Conservation (phyloP, 257 asterid genomes). For the Fraxinus cuspidata region DNA sequence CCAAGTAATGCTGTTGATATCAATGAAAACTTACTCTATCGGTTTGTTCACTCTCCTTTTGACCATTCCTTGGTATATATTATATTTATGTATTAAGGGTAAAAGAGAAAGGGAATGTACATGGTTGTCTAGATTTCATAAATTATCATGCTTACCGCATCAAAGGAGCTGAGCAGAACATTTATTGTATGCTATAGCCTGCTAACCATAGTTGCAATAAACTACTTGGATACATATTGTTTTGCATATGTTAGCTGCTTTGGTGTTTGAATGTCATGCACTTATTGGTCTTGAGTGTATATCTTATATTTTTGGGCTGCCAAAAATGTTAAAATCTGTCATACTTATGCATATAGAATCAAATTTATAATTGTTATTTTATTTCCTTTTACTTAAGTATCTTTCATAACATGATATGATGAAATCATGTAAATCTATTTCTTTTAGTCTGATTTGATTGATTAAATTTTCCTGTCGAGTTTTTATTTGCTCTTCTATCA, state of each 20-base stretch:
- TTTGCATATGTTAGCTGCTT: background rate
- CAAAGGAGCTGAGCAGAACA: background rate
- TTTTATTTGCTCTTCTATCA: background rate
- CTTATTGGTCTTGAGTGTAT: background rate
- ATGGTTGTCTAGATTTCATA: background rate
- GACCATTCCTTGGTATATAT: constrained; percentile 13
- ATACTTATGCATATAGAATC: background rate
- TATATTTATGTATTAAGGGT: background rate
- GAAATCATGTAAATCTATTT: background rate
- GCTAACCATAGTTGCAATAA: background rate
- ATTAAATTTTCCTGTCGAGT: background rate
- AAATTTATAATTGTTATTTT: background rate
- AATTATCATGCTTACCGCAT: background rate
- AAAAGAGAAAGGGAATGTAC: background rate
- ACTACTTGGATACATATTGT: background rate
- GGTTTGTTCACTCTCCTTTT: constrained; percentile 49
- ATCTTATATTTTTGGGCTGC: background rate
- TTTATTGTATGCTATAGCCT: background rate
- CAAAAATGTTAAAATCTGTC: background rate
- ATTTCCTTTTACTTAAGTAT: background rate
- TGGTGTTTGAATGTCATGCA: background rate
- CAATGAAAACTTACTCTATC: constrained; percentile 59
- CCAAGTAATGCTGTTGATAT: constrained; percentile 47
- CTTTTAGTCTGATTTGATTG: background rate
- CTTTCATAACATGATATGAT: background rate